These are phyloP conservation scores for Fusarium anguioides DNA, from an alignment of 2,329 filamentous ascomycete species.

Conservation along the genomic window DNA sequence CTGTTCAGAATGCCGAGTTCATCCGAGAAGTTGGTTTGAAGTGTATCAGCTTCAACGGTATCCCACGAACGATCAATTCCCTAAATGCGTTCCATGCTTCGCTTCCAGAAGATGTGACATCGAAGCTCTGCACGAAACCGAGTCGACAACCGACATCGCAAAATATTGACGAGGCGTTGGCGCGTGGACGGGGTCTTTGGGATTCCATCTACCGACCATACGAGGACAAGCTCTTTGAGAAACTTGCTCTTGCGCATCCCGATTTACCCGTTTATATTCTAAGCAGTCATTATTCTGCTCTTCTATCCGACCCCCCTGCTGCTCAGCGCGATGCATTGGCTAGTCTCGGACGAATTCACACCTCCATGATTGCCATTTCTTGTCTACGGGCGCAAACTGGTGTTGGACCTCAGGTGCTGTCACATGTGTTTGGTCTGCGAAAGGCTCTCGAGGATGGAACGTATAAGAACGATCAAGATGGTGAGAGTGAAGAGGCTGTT, in stretches of 20 bases:
- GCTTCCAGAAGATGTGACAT: conserved; percentile 67
- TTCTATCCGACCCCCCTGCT: conserved; percentile 75
- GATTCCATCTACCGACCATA: conserved; percentile 81
- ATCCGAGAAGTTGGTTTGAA: conserved; percentile 82
- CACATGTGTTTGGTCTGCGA: conserved; percentile 82
- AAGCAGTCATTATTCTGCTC: conserved; percentile 76
- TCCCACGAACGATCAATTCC: conserved; percentile 85
- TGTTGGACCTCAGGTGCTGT: conserved; percentile 83
- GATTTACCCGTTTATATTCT: conserved; percentile 86
- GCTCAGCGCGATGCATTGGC: conserved; percentile 56
- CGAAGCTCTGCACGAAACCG: conserved; percentile 64
- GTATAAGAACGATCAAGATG: conserved; percentile 52
- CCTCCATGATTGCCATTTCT: conserved; percentile 77
- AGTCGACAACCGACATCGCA: conserved; percentile 63
- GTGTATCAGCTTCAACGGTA: conserved; percentile 83
- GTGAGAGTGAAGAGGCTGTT: conserved; percentile 50
- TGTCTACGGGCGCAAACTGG: conserved; percentile 83
- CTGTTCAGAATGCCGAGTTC: conserved; percentile 70
- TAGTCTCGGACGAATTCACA: conserved; percentile 75
- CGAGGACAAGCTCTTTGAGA: conserved; percentile 75
- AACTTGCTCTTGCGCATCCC: conserved; percentile 80
- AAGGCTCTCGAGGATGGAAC: conserved; percentile 79
- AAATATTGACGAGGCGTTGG: conserved; percentile 65
- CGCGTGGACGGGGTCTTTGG: conserved; percentile 76
- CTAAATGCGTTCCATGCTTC: conserved; percentile 76